Conservation (phyloP, 106 monocot genomes). For the Dioscorea alata region DNA sequence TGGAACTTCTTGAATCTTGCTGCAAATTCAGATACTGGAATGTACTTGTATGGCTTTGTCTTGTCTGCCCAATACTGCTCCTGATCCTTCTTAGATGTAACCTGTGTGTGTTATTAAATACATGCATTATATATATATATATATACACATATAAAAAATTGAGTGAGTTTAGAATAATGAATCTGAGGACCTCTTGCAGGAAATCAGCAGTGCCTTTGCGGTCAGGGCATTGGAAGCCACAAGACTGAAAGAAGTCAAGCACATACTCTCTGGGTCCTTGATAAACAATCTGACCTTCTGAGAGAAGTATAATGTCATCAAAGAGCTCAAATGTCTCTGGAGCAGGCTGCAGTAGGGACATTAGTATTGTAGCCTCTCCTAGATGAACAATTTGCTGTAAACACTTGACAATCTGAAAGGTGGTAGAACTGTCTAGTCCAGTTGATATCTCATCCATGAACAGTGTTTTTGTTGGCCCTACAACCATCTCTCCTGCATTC, state of each 20-base stretch:
- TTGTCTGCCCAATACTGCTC: slow-evolving; percentile 77
- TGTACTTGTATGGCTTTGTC: slow-evolving; percentile 45
- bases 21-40: slow-evolving; percentile 55
- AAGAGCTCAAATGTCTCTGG: slow-evolving; percentile 83
- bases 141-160: no score
- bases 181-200: slow-evolving; percentile 57
- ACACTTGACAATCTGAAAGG: slow-evolving; percentile 75
- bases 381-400: slow-evolving; percentile 64
- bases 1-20: slow-evolving; percentile 36
- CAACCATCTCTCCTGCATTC: slow-evolving; percentile 57
- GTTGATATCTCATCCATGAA: slow-evolving; percentile 84
- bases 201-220: slow-evolving; percentile 81
- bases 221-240: slow-evolving; percentile 74
- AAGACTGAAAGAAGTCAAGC: slow-evolving; percentile 59
- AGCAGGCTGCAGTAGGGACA: slow-evolving; percentile 86
- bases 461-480: slow-evolving; percentile 50
- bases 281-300: slow-evolving; percentile 84
- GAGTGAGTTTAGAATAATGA: no score
- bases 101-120: slow-evolving; percentile 12
- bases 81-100: slow-evolving; percentile 86
- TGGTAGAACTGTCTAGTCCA: slow-evolving; percentile 63
- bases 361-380: slow-evolving; percentile 60
- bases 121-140: no score
- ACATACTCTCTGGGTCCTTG: slow-evolving; percentile 72
- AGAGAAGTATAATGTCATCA: slow-evolving; percentile 80